Evolutionary conservation across 2,329 filamentous ascomycete genomes (phyloP).

Genomic region (Pseudonectria buxi): DNA sequence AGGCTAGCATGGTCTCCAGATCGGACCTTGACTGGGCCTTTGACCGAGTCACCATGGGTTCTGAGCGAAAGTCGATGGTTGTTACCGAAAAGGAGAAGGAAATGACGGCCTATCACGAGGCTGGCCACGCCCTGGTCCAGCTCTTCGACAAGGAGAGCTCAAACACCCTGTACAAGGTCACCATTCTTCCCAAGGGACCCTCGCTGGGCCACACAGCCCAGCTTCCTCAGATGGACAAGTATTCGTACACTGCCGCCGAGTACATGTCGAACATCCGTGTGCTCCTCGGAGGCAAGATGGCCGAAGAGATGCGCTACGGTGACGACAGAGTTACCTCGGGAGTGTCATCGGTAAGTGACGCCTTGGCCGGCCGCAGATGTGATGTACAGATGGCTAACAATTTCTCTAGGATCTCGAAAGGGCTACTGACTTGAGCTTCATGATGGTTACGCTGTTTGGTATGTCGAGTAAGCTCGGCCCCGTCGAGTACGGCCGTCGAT

Average conservation of each 20-base stretch:
- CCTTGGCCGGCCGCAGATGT: too few species aligned
- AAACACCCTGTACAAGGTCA: slow-evolving; percentile 88
- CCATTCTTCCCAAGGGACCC: slow-evolving; percentile 85
- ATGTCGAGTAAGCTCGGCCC: slow-evolving; percentile 87
- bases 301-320: slow-evolving; percentile 87
- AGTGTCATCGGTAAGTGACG: slow-evolving; percentile 68
- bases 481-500: slow-evolving; percentile 77
- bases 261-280: slow-evolving; percentile 76
- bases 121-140: slow-evolving; percentile 85
- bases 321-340: slow-evolving; percentile 87
- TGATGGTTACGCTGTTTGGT: slow-evolving; percentile 81
- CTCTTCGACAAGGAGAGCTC: slow-evolving; percentile 69
- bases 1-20: slow-evolving; percentile 66
- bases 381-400: slow-evolving; percentile 18
- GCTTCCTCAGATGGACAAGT: slow-evolving; percentile 87
- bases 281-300: slow-evolving; percentile 78
- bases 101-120: slow-evolving; percentile 94
- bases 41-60: slow-evolving; percentile 96
- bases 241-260: slow-evolving; percentile 79
- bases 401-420: slow-evolving; percentile 65
- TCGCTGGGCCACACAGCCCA: slow-evolving; percentile 81
- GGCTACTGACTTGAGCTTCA: slow-evolving; percentile 76
- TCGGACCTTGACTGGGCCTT: slow-evolving; percentile 94
- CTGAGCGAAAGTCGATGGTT: slow-evolving; percentile 81
- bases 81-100: slow-evolving; percentile 92